A percentile compares a stretch with the other conserved stretches of the same genome.
These are phyloP conservation scores for Lithocarpus polystachyus DNA, from an alignment of 306 rosid species.

Conservation along the genomic window DNA sequence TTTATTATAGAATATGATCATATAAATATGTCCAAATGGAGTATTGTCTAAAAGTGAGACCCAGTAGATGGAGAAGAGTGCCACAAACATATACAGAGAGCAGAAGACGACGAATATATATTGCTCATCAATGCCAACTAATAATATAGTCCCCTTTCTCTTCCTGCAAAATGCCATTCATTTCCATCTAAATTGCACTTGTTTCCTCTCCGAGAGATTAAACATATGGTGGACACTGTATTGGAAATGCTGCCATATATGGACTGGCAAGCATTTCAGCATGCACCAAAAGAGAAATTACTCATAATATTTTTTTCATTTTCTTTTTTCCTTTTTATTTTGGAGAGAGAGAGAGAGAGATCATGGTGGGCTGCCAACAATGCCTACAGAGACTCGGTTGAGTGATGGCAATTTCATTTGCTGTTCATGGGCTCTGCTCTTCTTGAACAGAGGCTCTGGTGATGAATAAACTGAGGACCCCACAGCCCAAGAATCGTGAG, in stretches of 20 bases:
- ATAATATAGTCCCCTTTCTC: conserved; percentile 49
- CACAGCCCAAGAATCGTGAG: conserved; percentile 78
- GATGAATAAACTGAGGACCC: conserved; percentile 52
- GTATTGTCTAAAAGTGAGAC: conserved; percentile 49
- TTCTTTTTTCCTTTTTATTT: not conserved
- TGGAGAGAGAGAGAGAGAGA: not conserved
- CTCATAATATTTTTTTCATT: not conserved
- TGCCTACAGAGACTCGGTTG: conserved; percentile 53
- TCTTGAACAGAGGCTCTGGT: conserved; percentile 60
- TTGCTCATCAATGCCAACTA: conserved; percentile 36
- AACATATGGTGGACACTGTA: conserved; percentile 36
- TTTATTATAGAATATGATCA: conserved; percentile 49
- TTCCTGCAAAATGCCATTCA: conserved; percentile 26
- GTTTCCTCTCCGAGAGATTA: conserved; percentile 26
- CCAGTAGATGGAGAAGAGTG: conserved; percentile 27
- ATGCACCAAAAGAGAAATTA: conserved; percentile 17
- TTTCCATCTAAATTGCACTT: not conserved
- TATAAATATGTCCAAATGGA: conserved; percentile 59
- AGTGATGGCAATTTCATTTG: conserved; percentile 49
- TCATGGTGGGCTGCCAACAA: conserved; percentile 54
- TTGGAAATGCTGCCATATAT: conserved; percentile 36
- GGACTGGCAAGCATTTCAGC: not conserved
- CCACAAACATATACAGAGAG: conserved; percentile 31
- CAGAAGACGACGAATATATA: not conserved
- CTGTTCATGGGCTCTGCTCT: conserved; percentile 56